Evolutionary conservation across 306 rosid genomes (phyloP), one percentile per base, ranked within the genome.

Genomic region (Sicyos edulis): DNA sequence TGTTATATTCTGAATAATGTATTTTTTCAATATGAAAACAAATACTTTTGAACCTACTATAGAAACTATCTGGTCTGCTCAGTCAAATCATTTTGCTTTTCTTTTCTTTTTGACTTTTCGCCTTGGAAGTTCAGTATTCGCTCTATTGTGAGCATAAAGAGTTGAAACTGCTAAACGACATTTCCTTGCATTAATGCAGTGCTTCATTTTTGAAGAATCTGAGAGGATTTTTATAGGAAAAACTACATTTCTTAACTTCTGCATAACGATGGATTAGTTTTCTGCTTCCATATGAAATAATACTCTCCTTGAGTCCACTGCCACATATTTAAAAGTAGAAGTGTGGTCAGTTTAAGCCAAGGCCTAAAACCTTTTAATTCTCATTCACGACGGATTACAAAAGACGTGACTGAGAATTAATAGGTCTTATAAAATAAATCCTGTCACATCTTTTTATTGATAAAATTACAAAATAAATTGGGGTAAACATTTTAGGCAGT

Each of bases 181-280:
- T 50, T 69, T 68, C 58, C 58, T 26, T 69, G 15, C 14, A 17
- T 68, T 69, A 50, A 24, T 50, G 58, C 45, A 8, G 56, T 49
- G 40, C 56, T 67, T 47, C 7, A 16, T 22, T 68, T 22, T 5
- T 13, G 21, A 22, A 24, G 58, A 16, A 49, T 21, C 42, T 15
- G 56, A 68, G 44, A 68, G 15, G 21, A 16, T 66, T 17, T 11
- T 66, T 53, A 24, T 16, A 50, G 73, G 72, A 45, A 69, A 21
- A 69, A 20, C 19, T 69, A 15, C 37, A 69, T 24, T 50, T 53
- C 22, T 0, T 8, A 69, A 9, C 15, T 32, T 69, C 58, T 69
- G 45, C 3, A 22, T 69, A 8, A 16, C 58, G 8, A 50, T 21
- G 54, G 34, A 67, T 24, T 69, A 69, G 13, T 22, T 47, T 22